These are phyloP conservation scores for Calocera cornea DNA, from an alignment of 768 basidiomycete genomes.

Conservation along the genomic window DNA sequence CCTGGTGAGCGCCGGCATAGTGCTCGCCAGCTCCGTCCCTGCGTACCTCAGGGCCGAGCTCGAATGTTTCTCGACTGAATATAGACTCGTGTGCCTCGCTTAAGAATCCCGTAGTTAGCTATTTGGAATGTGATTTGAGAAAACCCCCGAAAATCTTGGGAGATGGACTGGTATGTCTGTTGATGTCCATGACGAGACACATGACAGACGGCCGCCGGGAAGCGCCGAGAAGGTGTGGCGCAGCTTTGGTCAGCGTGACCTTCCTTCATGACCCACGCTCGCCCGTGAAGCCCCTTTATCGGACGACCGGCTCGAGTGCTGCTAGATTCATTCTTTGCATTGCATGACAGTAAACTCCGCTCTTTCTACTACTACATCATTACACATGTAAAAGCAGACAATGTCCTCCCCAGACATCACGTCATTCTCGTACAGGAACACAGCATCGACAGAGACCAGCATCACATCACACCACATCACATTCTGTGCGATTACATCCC, in stretches of 20 bases:
- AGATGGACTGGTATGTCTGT: no score
- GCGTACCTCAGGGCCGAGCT: no score
- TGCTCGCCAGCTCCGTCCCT: neutral
- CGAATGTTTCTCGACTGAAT: no score
- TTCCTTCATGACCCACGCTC: no score
- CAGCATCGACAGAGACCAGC: neutral
- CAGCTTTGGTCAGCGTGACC: no score
- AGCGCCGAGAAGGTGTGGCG: no score
- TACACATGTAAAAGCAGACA: constrained; percentile 3
- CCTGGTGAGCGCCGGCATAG: constrained; percentile 46
- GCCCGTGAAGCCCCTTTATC: no score
- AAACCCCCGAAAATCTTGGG: neutral
- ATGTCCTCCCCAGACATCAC: neutral
- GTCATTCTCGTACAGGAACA: neutral
- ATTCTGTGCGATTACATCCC: no score
- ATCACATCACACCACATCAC: no score
- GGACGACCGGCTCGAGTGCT: neutral
- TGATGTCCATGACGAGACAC: no score
- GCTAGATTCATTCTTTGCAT: neutral
- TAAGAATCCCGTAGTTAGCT: neutral
- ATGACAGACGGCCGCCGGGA: no score
- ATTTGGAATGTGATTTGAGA: neutral
- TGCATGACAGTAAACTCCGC: neutral
- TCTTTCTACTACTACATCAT: constrained; percentile 1
- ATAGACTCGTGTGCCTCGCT: neutral